phyloP scores from a whole-genome alignment of 2,329 filamentous ascomycete genomes.

The Apiospora phragmitis region DNA sequence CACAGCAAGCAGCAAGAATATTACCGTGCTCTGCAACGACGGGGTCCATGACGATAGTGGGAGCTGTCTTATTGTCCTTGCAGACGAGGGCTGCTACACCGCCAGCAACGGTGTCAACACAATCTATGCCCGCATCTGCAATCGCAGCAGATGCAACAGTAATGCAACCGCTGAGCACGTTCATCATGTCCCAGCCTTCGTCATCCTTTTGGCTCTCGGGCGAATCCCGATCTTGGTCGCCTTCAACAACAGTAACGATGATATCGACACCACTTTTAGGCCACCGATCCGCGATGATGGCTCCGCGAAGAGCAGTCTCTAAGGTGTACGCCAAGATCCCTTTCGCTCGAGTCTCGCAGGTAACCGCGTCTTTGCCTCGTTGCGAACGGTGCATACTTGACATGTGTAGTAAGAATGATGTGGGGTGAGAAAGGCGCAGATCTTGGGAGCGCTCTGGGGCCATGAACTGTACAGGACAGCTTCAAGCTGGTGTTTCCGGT shows the following conservation, averaged over 20 bases:
- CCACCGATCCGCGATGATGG: constrained; percentile 91
- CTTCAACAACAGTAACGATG: constrained; percentile 88
- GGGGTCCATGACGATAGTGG: constrained; percentile 72
- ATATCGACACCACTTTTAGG: constrained; percentile 99
- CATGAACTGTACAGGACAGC: constrained; percentile 89
- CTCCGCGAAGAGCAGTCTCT: constrained; percentile 85
- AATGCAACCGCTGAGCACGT: constrained; percentile 86
- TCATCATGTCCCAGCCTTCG: constrained; percentile 85
- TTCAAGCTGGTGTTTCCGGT: constrained; percentile 72
- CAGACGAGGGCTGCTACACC: constrained; percentile 81
- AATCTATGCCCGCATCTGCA: constrained; percentile 93
- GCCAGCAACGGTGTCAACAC: constrained; percentile 84
- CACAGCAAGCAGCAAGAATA: constrained; percentile 80
- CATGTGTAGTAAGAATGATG: constrained; percentile 85
- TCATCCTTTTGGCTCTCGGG: constrained; percentile 50
- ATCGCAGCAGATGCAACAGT: constrained; percentile 92
- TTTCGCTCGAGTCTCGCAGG: constrained; percentile 79
- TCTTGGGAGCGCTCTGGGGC: constrained; percentile 84
- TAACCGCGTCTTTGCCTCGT: constrained; percentile 81
- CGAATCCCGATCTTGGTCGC: constrained; percentile 73
- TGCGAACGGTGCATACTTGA: constrained; percentile 96
- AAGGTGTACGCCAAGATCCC: constrained; percentile 91
- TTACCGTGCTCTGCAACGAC: constrained; percentile 76
- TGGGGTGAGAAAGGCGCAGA: constrained; percentile 92
- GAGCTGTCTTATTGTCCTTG: constrained; percentile 32